Evolutionary conservation across 805 yeast species (phyloP), one percentile per base, ranked within the genome.

Genomic region (Cephaloascus albidus): DNA sequence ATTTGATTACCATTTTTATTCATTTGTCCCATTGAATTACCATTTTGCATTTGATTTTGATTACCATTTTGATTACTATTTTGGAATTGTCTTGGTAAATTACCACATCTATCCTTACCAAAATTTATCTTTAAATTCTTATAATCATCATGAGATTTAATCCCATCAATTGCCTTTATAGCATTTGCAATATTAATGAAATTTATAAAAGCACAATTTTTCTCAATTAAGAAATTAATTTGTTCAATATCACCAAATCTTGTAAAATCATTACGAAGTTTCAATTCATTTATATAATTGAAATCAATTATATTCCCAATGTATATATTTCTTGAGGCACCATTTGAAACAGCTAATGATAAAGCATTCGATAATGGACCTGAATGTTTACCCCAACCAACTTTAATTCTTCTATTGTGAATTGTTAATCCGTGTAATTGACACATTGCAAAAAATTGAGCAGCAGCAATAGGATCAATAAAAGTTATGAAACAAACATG

Each of bases 311-410:
- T 79, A 45, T 71, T 73, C 19, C 97, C 97, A 48, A 90, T 73
- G 59, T 93, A 90, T 36, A 90, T 85, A 54, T 93, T 90, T 60
- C 98, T 76, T 17, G 93, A 79, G 0, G 97, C 97, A 33, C 97
- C 97, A 46, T 85, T 83, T 18, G 93, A 80, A 19, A 89, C 96
- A 0, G 97, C 97, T 41, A 85, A 65, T 5, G 89, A 83, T 42
- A 90, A 72, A 3, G 95, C 88, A 48, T 85, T 84, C 10, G 94
- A 81, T 46, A 90, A 69, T 1, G 95, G 88, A 10, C 97, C 97
- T 4, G 95, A 81, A 55, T 90, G 96, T 60, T 87, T 89, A 36
- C 97, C 98, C 97, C 98, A 90, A 17, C 97, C 96, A 41, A 90
- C 88, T 57, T 85, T 86, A 48, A 90, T 82, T 52, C 89, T 74